Conservation (phyloP, 208 protist species). For the Leishmania tropica region DNA sequence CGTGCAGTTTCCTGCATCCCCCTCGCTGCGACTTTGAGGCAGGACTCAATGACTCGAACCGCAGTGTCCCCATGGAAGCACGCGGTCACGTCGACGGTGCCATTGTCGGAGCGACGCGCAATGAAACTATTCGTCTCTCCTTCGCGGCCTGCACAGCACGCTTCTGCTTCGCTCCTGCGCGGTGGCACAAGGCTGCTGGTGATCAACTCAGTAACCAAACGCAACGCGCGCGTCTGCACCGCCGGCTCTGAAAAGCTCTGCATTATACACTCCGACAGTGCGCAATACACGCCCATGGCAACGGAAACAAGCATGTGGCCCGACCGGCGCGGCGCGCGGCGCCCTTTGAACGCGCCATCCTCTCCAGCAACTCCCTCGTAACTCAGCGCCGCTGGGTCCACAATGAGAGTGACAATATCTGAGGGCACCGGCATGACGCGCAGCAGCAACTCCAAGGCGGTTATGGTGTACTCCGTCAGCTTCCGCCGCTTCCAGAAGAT, state of each 20-base stretch:
- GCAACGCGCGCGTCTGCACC: slow-evolving; percentile 46
- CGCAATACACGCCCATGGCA: slow-evolving; percentile 34
- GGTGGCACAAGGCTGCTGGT: neutral
- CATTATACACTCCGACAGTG: slow-evolving; percentile 41
- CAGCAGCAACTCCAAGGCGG: slow-evolving; percentile 51
- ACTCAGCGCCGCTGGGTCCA: slow-evolving; percentile 22
- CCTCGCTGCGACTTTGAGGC: slow-evolving; percentile 41
- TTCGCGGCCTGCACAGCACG: neutral
- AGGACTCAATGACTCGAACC: slow-evolving; percentile 50
- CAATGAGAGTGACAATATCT: slow-evolving; percentile 37
- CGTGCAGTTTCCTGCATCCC: slow-evolving; percentile 42
- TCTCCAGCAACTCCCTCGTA: neutral
- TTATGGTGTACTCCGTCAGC: slow-evolving; percentile 40
- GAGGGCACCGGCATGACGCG: slow-evolving; percentile 27
- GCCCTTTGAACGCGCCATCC: neutral
- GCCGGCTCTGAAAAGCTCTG: slow-evolving; percentile 37
- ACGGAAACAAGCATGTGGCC: slow-evolving; percentile 15
- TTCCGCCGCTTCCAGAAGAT: slow-evolving; percentile 62
- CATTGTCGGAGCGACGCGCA: neutral
- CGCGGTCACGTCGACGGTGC: neutral
- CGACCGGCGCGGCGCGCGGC: slow-evolving; percentile 9
- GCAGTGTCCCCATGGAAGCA: slow-evolving; percentile 41
- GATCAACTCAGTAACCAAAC: slow-evolving; percentile 41
- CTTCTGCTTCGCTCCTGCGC: neutral
- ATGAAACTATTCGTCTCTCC: neutral